Percentiles rank a stretch among this genome's conserved stretches.
phyloP scores from a whole-genome alignment of 176 grass and related monocot genomes.

The Alloteropsis semialata region DNA sequence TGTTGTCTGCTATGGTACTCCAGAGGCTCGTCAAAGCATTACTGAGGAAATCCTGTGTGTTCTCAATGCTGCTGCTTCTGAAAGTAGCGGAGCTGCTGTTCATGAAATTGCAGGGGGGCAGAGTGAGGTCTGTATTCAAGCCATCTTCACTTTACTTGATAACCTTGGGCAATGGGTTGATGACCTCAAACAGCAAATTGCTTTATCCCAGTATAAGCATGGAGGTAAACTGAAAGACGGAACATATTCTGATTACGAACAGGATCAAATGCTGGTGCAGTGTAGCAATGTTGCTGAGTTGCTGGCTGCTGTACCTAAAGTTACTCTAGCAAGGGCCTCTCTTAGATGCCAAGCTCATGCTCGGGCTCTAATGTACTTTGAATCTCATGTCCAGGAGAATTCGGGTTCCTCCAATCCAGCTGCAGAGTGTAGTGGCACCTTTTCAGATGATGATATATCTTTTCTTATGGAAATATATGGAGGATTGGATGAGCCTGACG shows the following conservation, averaged over 20 bases:
- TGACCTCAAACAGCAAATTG: slow-evolving; percentile 92
- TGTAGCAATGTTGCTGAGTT: slow-evolving; percentile 80
- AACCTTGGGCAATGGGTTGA: slow-evolving; percentile 98
- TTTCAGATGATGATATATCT: slow-evolving; percentile 92
- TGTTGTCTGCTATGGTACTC: slow-evolving; percentile 86
- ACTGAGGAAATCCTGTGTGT: slow-evolving; percentile 90
- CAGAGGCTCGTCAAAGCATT: slow-evolving; percentile 81
- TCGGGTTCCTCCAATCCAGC: slow-evolving; percentile 95
- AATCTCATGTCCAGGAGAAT: slow-evolving; percentile 78
- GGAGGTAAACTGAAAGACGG: slow-evolving; percentile 53
- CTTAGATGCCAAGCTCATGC: slow-evolving; percentile 94
- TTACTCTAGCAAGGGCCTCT: slow-evolving; percentile 89
- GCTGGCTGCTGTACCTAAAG: slow-evolving; percentile 85
- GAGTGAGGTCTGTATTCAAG: slow-evolving; percentile 93
- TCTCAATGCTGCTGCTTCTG: slow-evolving; percentile 85
- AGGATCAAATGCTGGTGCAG: slow-evolving; percentile 72
- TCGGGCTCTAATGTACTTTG: slow-evolving; percentile 88
- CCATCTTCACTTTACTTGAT: slow-evolving; percentile 95
- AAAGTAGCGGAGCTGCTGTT: slow-evolving; percentile 69
- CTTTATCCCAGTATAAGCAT: slow-evolving; percentile 67
- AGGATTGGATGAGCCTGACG: slow-evolving; percentile 94
- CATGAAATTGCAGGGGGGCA: slow-evolving; percentile 71
- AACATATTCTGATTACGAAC: slow-evolving; percentile 32
- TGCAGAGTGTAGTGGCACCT: slow-evolving; percentile 67
- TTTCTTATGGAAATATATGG: slow-evolving; percentile 99